These are phyloP conservation scores for Pyracantha coccinea DNA, from an alignment of 331 rosid species.

Conservation along the genomic window DNA sequence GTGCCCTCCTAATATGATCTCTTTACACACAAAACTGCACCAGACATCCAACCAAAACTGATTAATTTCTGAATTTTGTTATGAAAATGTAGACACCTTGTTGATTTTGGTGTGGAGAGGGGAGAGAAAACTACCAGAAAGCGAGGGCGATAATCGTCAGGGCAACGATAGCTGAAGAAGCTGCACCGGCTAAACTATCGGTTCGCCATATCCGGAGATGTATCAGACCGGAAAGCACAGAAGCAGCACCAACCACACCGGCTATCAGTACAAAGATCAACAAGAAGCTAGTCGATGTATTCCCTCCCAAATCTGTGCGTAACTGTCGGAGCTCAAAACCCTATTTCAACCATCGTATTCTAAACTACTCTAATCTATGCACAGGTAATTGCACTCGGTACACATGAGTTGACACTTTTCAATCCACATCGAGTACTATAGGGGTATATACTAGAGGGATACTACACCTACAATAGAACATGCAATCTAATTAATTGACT, in stretches of 20 bases:
- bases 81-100: not conserved
- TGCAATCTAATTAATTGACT: too few relatives aligned
- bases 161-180: conserved; percentile 43
- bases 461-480: too few relatives aligned
- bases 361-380: not conserved
- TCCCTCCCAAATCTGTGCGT: conserved; percentile 34
- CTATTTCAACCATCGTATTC: not conserved
- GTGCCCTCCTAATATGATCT: conserved; percentile 60
- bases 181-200: conserved; percentile 70
- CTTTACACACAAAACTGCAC: conserved; percentile 69
- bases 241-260: conserved; percentile 25
- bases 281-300: conserved; percentile 32
- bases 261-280: conserved; percentile 31
- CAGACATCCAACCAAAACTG: not conserved
- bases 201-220: conserved; percentile 55
- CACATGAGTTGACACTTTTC: not conserved
- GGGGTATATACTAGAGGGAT: too few relatives aligned
- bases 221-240: conserved; percentile 22
- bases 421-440: too few relatives aligned
- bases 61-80: not conserved
- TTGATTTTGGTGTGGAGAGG: not conserved
- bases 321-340: not conserved
- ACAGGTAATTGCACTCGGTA: too few relatives aligned
- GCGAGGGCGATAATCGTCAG: conserved; percentile 69
- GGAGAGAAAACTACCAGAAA: conserved; percentile 37